Conservation (phyloP, 148 eudicot genomes). For the Oxyria digyna region DNA sequence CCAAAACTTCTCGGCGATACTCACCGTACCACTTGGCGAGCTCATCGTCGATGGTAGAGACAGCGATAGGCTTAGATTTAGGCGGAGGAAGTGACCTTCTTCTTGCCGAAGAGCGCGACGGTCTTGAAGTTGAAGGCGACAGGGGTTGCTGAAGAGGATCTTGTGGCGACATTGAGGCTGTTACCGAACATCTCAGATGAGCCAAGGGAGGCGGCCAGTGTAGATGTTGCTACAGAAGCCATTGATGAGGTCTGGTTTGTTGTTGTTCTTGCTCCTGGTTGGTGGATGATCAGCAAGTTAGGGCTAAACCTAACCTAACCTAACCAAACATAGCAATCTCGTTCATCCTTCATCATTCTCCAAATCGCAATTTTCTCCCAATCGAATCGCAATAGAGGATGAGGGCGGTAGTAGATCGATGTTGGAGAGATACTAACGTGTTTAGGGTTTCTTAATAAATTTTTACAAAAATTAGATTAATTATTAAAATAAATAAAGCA, state of each 20-base stretch:
- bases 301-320: too few relatives aligned
- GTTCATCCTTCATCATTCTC: too few relatives aligned
- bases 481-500: too few relatives aligned
- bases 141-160: constrained; percentile 12
- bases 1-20: too few relatives aligned
- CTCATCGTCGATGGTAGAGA: constrained; percentile 9
- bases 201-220: constrained; percentile 5
- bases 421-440: too few relatives aligned
- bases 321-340: too few relatives aligned
- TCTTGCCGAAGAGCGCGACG: constrained; percentile 1
- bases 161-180: neutral
- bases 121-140: neutral
- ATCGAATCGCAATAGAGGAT: too few relatives aligned
- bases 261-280: neutral
- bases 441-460: too few relatives aligned
- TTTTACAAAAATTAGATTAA: too few relatives aligned
- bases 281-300: too few relatives aligned
- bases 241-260: neutral
- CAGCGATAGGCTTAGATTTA: constrained; percentile 7
- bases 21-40: constrained; percentile 19
- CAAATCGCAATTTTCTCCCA: too few relatives aligned
- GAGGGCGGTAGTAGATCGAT: too few relatives aligned
- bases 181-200: constrained; percentile 9
- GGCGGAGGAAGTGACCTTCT: constrained; percentile 6
- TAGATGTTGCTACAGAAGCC: constrained; percentile 12